Base-by-base conservation (phyloP, 1,284 basidiomycete genomes). In the Coniferiporia sulphurascens region DNA sequence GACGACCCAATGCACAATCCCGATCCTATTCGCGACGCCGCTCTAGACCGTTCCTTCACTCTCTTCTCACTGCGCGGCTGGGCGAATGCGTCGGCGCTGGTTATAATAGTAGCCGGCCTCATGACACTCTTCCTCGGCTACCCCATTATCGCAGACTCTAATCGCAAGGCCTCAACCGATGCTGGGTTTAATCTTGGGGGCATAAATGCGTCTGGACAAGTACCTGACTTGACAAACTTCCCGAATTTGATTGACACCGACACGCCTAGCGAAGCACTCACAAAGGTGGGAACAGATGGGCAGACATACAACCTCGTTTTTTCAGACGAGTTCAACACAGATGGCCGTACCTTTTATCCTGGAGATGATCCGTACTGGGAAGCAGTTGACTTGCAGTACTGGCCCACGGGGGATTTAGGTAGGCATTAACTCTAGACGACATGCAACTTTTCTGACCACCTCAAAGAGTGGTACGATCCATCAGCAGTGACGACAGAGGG, bases 1-100 rank as follows among this genome's bases (percentile, higher is more conserved):
- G 89, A 91, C 72, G 89, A 91, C 67, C 76, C 81, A 3, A 76
- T 91, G 10, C 89, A 91, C 66, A 87, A 87, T 68, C 87, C 87
- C 4, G 85, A 88, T 70, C 86, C 87, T 8, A 73, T 79, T n/a
- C 78, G 81, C 49, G 81, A 83, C 58, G 79, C 79, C 9, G 77
- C 76, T 1, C 72, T 83, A 19, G 79, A 86, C 62, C 73, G 74
- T 48, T 79, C 77, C 10, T 88, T 83, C 58, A 83, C 84, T 3
- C 57, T 85, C 13, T 87, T 88, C 67, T 90, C 88, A 3, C 74
- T 74, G 15, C 77, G 89, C 70, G 89, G 89, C 9, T 91, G 88
- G 86, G 73, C 79, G n/a, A 91, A 91, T 64, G 79, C 75, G 3
- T 72, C 76, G 2, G 82, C 83, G 0, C 78, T 92, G 21, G 63